Evolutionary conservation across 768 basidiomycete genomes (phyloP), one percentile per base, ranked within the genome.

Genomic region (Jaapia argillacea): DNA sequence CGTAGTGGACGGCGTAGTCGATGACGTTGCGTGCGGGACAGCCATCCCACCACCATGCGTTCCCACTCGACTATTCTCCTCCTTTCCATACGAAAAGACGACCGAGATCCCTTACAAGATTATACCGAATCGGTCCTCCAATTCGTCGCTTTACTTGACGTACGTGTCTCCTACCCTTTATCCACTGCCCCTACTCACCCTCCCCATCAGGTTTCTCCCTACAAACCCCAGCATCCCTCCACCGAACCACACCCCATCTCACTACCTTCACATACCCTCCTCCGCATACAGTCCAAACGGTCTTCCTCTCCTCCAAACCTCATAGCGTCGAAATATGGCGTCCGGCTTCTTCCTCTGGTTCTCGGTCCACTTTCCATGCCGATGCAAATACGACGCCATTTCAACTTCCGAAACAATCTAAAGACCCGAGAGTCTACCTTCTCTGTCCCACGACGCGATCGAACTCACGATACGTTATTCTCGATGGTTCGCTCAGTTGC

Each of bases 301-400:
- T 69, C 52, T 88, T 75, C 79, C 85, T 97, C 49, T 81, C 74
- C 1, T 70, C 69, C 6, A 80, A 62, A 42, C 79, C 76, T 41
- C 98, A 64, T 36, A 74, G 71, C 1, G n/a, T n/a, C n/a, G n/a
- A n/a, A n/a, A n/a, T n/a, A n/a, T n/a, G n/a, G n/a, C n/a, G n/a
- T n/a, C n/a, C n/a, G n/a, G n/a, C n/a, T n/a, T n/a, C n/a, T n/a
- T n/a, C n/a, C n/a, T n/a, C n/a, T n/a, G n/a, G n/a, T n/a, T n/a
- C n/a, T n/a, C n/a, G n/a, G n/a, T n/a, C n/a, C n/a, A n/a, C n/a
- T n/a, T n/a, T n/a, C n/a, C n/a, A n/a, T n/a, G n/a, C n/a, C n/a
- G n/a, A n/a, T n/a, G n/a, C n/a, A n/a, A n/a, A n/a, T n/a, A n/a
- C n/a, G n/a, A n/a, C n/a, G n/a, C n/a, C n/a, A n/a, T n/a, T n/a